Percentiles rank a stretch among this genome's conserved stretches.
Conservation (phyloP, 2,329 filamentous ascomycete species). For the Dactylellina leptospora region DNA sequence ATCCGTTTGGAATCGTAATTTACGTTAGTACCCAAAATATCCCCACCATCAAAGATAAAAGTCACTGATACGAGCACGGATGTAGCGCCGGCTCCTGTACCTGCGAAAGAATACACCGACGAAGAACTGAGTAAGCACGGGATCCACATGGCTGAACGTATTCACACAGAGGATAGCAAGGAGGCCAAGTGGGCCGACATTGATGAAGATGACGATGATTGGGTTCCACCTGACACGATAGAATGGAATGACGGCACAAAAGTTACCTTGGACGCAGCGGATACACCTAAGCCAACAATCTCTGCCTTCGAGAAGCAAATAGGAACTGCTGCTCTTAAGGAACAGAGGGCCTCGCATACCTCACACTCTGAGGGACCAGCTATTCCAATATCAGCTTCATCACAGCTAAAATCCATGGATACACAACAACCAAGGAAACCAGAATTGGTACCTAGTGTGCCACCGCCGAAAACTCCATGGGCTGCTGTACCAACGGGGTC, state of each 20-base stretch:
- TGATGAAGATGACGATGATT: slow-evolving; percentile 87
- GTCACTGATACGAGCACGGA: neutral
- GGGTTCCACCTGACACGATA: slow-evolving; percentile 79
- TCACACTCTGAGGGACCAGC: slow-evolving; percentile 57
- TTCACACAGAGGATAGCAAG: slow-evolving; percentile 77
- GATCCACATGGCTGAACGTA: slow-evolving; percentile 81
- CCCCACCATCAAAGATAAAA: neutral
- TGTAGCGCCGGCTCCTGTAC: slow-evolving; percentile 70
- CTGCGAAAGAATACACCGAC: slow-evolving; percentile 79
- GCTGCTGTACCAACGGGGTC: slow-evolving; percentile 38
- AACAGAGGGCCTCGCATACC: slow-evolving; percentile 54
- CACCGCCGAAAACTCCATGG: slow-evolving; percentile 48
- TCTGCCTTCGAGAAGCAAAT: slow-evolving; percentile 52
- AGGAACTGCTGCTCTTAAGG: slow-evolving; percentile 51
- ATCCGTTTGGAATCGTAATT: slow-evolving; percentile 83
- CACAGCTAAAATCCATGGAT: slow-evolving; percentile 33
- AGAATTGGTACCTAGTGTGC: slow-evolving; percentile 38
- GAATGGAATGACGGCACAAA: slow-evolving; percentile 91
- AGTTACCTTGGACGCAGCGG: slow-evolving; percentile 73
- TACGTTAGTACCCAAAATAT: slow-evolving; percentile 68
- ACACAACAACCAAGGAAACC: slow-evolving; percentile 32
- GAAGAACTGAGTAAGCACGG: slow-evolving; percentile 87
- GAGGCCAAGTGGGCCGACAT: slow-evolving; percentile 90
- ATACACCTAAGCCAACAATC: slow-evolving; percentile 62
- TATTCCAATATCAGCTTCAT: slow-evolving; percentile 13